Base-by-base conservation (phyloP, 345 rosid species). In the Salix brachista region DNA sequence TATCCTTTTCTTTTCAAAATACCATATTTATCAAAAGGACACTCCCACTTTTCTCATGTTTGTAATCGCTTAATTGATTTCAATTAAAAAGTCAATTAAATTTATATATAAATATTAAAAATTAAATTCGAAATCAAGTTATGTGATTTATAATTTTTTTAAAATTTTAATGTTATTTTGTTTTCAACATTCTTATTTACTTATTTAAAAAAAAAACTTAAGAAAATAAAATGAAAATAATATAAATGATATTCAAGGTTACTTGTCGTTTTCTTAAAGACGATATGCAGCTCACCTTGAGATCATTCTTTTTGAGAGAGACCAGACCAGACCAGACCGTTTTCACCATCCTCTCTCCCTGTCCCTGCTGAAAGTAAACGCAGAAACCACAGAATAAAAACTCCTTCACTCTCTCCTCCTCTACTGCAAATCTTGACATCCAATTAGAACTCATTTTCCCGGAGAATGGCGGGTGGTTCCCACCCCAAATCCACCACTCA, bases 391-490 rank as follows among this genome's bases (percentile, higher is more conserved):
- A 58, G 7, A 56, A 19, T 6, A 60, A 32, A 65, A 34, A 1
- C n/a, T 34, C 68, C 4, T 32, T 19, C 37, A 13, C 23, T 19
- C 37, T 6, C 23, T 14, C 41, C 17, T 37, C 39, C 64, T 21
- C 50, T 39, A 10, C 70, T 67, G 23, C 11, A n/a, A 23, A 58
- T 58, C 28, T 58, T 58, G 28, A 8, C 30, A 70, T 18, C 25
- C 16, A 6, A 21, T 69, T 21, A 19, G 17, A 73, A 73, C 14
- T 37, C 77, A 25, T 8, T 23, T 19, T 34, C 25, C 6, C 74
- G 42, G 78, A 77, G 25, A 76, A 93, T 93, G 97, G 89, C 87
- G 34, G 87, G 91, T 23, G 86, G 87, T 67, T 77, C 77, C 78
- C 90, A 80, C 79, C 78, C 79, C 6, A 91, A 84, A 74, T 81